Evolutionary conservation across 768 basidiomycete species (phyloP).

Genomic region (Sporobolomyces pararoseus): DNA sequence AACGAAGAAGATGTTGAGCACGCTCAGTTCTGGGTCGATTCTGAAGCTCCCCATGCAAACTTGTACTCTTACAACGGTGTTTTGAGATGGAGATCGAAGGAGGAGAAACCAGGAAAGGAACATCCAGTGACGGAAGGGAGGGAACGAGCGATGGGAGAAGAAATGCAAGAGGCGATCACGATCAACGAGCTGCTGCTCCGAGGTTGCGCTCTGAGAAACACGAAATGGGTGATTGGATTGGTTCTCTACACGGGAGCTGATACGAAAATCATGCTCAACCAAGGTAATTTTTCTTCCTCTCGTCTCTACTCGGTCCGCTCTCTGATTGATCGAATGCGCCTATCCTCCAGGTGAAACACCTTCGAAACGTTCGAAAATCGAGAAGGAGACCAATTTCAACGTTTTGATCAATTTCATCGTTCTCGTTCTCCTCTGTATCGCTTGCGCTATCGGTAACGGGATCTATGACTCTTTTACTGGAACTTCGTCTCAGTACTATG

Average conservation of each 20-base stretch:
- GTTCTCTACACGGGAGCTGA: constrained; percentile 92
- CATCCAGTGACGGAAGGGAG: constrained; percentile 37
- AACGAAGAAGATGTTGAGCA: constrained; percentile 89
- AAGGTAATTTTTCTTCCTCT: constrained; percentile 31
- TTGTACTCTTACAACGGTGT: constrained; percentile 86
- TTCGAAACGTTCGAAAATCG: constrained; percentile 95
- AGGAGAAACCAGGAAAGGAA: constrained; percentile 55
- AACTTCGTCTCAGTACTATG: constrained; percentile 71
- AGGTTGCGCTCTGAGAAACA: constrained; percentile 90
- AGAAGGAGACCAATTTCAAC: constrained; percentile 97
- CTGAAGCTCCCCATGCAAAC: constrained; percentile 89
- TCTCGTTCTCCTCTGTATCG: constrained; percentile 68
- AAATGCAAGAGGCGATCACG: constrained; percentile 55
- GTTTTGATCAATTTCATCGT: constrained; percentile 88
- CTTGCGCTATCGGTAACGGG: constrained; percentile 73
- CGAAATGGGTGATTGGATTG: constrained; percentile 86
- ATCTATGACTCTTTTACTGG: constrained; percentile 59
- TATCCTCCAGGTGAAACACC: constrained; percentile 69
- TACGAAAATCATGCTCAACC: constrained; percentile 56
- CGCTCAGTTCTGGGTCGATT: constrained; percentile 80
- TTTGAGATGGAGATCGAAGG: constrained; percentile 62
- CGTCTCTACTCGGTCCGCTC: not conserved
- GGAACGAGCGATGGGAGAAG: constrained; percentile 32
- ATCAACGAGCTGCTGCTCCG: constrained; percentile 91
- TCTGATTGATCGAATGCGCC: constrained; percentile 51